phyloP scores from a whole-genome alignment of 2,329 filamentous ascomycete genomes.

The Lachnellula occidentalis region DNA sequence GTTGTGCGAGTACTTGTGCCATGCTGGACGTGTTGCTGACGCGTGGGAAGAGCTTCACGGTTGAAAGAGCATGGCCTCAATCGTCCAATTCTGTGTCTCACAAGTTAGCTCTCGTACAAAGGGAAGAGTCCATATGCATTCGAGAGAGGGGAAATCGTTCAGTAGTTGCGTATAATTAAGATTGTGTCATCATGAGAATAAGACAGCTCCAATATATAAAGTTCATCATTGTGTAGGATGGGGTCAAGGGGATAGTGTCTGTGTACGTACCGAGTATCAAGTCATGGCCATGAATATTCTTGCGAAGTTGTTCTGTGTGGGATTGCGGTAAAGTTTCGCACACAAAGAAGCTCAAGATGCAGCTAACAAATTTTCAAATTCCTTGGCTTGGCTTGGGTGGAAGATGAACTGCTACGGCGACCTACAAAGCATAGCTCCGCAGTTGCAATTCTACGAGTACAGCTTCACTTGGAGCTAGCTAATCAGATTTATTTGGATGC shows the following conservation, averaged over 20 bases:
- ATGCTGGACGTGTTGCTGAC: constrained; percentile 9
- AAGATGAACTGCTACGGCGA: no score
- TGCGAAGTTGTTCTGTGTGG: not conserved
- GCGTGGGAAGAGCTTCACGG: not conserved
- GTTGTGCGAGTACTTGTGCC: constrained; percentile 18
- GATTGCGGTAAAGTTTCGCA: not conserved
- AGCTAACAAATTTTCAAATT: no score
- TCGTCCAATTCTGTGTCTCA: not conserved
- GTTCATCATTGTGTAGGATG: constrained; percentile 22
- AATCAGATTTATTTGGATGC: no score
- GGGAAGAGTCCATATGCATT: not conserved
- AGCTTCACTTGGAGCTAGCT: no score
- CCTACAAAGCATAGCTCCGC: no score
- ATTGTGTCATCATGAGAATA: constrained; percentile 29
- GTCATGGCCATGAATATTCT: constrained; percentile 1
- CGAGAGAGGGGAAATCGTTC: constrained; percentile 12
- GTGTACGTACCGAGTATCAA: constrained; percentile 14
- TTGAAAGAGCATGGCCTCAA: not conserved
- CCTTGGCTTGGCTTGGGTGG: no score
- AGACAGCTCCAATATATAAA: constrained; percentile 35
- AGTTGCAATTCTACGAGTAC: no score
- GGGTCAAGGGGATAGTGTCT: not conserved
- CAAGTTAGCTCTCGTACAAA: not conserved
- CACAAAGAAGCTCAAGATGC: no score
- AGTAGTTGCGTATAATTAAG: constrained; percentile 28